These are phyloP conservation scores for Cyclaneusma minus DNA, from an alignment of 2,329 filamentous ascomycete species.

Conservation along the genomic window DNA sequence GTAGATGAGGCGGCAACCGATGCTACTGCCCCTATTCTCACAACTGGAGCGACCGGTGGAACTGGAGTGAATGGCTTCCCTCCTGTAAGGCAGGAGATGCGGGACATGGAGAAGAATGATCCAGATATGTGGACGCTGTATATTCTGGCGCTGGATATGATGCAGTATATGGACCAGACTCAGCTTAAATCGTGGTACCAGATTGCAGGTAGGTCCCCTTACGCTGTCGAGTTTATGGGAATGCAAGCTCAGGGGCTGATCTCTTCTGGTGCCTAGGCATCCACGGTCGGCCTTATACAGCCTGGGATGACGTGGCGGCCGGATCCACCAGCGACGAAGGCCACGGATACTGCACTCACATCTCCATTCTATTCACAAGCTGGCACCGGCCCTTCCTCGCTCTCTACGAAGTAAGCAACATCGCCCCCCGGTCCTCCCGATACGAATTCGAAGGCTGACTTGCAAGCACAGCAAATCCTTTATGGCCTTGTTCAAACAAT, in stretches of 20 bases:
- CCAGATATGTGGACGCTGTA: conserved; percentile 61
- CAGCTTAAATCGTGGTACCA: conserved; percentile 61
- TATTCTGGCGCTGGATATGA: conserved; percentile 56
- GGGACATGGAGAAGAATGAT: conserved; percentile 43
- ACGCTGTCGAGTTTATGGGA: too few relatives aligned
- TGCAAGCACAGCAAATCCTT: conserved; percentile 22
- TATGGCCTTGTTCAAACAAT: conserved; percentile 23
- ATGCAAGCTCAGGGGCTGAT: too few relatives aligned
- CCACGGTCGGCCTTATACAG: conserved; percentile 55
- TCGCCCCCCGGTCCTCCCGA: too few relatives aligned
- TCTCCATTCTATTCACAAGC: conserved; percentile 57
- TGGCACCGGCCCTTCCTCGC: conserved; percentile 76
- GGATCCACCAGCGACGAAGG: conserved; percentile 19
- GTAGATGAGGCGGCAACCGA: too few relatives aligned
- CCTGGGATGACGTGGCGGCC: conserved; percentile 37
- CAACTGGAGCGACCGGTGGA: background rate
- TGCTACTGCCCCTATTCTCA: too few relatives aligned
- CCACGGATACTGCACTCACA: conserved; percentile 61
- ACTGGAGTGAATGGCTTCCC: conserved; percentile 9
- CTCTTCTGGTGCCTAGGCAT: conserved; percentile 39
- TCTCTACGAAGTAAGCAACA: conserved; percentile 40
- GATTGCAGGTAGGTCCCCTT: conserved; percentile 44
- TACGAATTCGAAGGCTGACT: background rate
- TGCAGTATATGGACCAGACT: conserved; percentile 51
- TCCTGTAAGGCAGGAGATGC: conserved; percentile 46